phyloP scores from a whole-genome alignment of 2,329 filamentous ascomycete genomes.

The Apiospora phragmitis region DNA sequence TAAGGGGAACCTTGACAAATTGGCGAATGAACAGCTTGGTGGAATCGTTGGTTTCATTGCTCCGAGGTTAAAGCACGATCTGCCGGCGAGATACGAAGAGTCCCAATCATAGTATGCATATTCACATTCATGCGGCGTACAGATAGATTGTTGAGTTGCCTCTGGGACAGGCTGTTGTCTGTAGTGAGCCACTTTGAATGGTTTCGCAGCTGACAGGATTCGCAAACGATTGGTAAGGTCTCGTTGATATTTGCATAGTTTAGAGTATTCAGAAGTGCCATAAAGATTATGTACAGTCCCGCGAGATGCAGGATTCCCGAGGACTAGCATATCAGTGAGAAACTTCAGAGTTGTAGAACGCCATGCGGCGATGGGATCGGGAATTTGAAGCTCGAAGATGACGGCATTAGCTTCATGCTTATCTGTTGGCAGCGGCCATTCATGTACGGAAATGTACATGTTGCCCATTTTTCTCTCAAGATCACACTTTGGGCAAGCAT shows the following conservation, averaged over 20 bases:
- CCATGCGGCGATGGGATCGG: neutral
- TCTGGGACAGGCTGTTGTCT: neutral
- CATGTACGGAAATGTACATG: conserved; percentile 10
- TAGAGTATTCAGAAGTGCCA: neutral
- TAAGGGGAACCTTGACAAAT: neutral
- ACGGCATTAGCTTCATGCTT: neutral
- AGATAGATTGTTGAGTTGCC: neutral
- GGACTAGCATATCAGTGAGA: neutral
- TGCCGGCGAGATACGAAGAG: neutral
- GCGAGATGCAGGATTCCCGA: neutral
- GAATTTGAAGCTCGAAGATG: conserved; percentile 14
- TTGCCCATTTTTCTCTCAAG: neutral
- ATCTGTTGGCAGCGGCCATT: conserved; percentile 8
- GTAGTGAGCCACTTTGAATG: conserved; percentile 8
- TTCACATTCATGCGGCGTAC: conserved; percentile 1
- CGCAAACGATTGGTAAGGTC: neutral
- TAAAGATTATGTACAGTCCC: too few relatives aligned
- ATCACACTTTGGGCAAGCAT: conserved; percentile 2
- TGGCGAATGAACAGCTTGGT: conserved; percentile 6
- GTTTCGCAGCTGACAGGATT: conserved; percentile 6
- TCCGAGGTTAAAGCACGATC: neutral
- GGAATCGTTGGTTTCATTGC: neutral
- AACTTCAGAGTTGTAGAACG: conserved; percentile 9
- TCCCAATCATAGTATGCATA: conserved; percentile 11
- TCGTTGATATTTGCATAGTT: neutral